A percentile compares a stretch with the other conserved stretches of the same genome.
These are phyloP conservation scores for Pisolithus thermaeus DNA, from an alignment of 1,284 basidiomycete species.

Conservation along the genomic window DNA sequence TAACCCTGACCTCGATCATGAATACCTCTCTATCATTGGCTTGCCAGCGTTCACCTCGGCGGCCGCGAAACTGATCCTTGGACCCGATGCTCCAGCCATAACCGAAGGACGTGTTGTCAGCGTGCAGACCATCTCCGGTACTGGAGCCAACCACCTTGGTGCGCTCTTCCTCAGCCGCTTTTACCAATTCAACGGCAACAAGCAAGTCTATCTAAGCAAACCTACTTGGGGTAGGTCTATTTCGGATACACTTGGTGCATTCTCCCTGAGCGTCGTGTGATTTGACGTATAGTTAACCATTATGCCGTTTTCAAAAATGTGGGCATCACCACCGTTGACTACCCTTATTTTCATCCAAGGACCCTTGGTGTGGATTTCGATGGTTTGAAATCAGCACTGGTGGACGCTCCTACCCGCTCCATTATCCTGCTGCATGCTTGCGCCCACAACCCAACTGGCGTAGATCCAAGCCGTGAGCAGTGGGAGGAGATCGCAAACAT, in stretches of 20 bases:
- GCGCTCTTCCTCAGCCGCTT: conserved; percentile 85
- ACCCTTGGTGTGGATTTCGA: conserved; percentile 85
- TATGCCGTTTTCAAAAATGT: conserved; percentile 84
- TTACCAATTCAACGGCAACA: conserved; percentile 67
- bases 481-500: conserved; percentile 81
- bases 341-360: conserved; percentile 88
- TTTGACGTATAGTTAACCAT: conserved; percentile 68
- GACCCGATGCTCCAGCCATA: conserved; percentile 67
- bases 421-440: conserved; percentile 91
- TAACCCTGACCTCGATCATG: conserved; percentile 79
- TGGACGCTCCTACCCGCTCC: conserved; percentile 65
- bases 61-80: conserved; percentile 81
- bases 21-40: conserved; percentile 92
- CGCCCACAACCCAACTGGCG: conserved; percentile 95
- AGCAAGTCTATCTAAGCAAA: conserved; percentile 65
- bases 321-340: conserved; percentile 74
- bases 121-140: conserved; percentile 92
- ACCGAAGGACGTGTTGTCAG: conserved; percentile 66
- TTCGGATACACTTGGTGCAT: neutral
- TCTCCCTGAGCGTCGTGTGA: neutral
- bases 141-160: conserved; percentile 92
- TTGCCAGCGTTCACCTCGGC: conserved; percentile 76
- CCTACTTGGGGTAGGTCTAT: conserved; percentile 80
- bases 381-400: conserved; percentile 65
- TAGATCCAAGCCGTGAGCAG: conserved; percentile 87